Evolutionary conservation across 306 rosid genomes (phyloP).

Genomic region (Aeschynomene evenia): DNA sequence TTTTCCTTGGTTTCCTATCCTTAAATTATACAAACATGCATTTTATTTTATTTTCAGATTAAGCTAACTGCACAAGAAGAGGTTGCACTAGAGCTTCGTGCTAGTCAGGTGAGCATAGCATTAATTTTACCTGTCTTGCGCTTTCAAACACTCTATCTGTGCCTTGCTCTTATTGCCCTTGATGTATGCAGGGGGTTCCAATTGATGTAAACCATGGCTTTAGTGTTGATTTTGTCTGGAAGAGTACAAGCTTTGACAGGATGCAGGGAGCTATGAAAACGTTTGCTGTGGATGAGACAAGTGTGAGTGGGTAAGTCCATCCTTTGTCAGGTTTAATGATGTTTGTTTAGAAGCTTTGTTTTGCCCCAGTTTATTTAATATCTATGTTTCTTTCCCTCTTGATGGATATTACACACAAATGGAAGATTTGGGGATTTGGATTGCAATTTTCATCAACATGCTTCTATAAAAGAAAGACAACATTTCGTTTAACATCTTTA

Average conservation of each 20-base stretch:
- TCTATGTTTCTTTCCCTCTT: not conserved
- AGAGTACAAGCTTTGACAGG: slow-evolving; percentile 98
- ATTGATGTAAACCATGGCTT: slow-evolving; percentile 95
- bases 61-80: slow-evolving; percentile 98
- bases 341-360: not conserved
- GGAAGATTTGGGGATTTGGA: not conserved
- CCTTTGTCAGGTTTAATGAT: not conserved
- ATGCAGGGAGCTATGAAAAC: slow-evolving; percentile 99
- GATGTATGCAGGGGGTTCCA: slow-evolving; percentile 85
- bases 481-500: not conserved
- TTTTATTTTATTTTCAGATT: slow-evolving; percentile 54
- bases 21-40: not conserved
- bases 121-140: not conserved
- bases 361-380: not conserved
- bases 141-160: not conserved
- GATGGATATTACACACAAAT: not conserved
- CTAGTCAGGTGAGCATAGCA: slow-evolving; percentile 69
- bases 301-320: slow-evolving; percentile 91
- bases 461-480: not conserved
- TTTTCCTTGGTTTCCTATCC: not conserved
- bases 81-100: slow-evolving; percentile 97
- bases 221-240: slow-evolving; percentile 99
- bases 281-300: slow-evolving; percentile 98
- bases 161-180: slow-evolving; percentile 24
- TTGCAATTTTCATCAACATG: slow-evolving; percentile 20